A percentile compares a stretch with the other conserved stretches of the same genome.
Conservation (phyloP, 2,329 filamentous ascomycete species). For the Arthrocladium fulminans region DNA sequence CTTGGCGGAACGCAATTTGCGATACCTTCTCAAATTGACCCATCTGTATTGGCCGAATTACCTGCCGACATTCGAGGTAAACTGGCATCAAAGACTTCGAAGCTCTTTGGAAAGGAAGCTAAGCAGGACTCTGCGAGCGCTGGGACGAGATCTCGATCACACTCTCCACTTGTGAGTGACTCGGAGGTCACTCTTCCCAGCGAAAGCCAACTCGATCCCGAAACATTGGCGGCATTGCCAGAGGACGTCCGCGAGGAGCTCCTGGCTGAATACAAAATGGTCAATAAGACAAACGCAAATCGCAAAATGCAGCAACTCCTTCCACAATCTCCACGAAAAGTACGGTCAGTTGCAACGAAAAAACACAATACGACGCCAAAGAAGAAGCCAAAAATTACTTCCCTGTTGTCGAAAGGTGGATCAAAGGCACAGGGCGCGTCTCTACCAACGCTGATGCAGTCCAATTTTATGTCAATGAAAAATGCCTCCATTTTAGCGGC, state of each 20-base stretch:
- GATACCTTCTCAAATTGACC: slow-evolving; percentile 71
- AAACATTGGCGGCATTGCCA: slow-evolving; percentile 74
- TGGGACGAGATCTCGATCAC: slow-evolving; percentile 27
- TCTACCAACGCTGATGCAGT: slow-evolving; percentile 58
- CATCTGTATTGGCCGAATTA: slow-evolving; percentile 70
- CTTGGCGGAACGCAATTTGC: slow-evolving; percentile 84
- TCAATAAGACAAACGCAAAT: slow-evolving; percentile 33
- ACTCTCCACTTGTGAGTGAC: slow-evolving; percentile 28
- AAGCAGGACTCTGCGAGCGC: slow-evolving; percentile 5
- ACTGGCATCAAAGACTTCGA: slow-evolving; percentile 52
- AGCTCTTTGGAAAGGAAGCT: slow-evolving; percentile 12
- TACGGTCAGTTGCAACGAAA: slow-evolving; percentile 28
- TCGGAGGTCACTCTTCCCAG: slow-evolving; percentile 39
- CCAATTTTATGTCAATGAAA: slow-evolving; percentile 52
- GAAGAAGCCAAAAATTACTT: slow-evolving; percentile 49
- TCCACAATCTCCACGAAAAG: slow-evolving; percentile 39
- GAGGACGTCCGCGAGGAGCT: slow-evolving; percentile 79
- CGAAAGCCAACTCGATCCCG: slow-evolving; percentile 73
- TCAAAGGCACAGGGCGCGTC: slow-evolving; percentile 45
- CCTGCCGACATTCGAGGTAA: slow-evolving; percentile 73
- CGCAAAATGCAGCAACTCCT: slow-evolving; percentile 39
- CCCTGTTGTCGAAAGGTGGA: slow-evolving; percentile 35
- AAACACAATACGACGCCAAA: slow-evolving; percentile 53
- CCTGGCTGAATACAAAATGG: slow-evolving; percentile 56
- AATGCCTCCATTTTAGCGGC: slow-evolving; percentile 24